phyloP scores from a whole-genome alignment of 2,329 filamentous ascomycete genomes.

The Ophiostoma quercus region DNA sequence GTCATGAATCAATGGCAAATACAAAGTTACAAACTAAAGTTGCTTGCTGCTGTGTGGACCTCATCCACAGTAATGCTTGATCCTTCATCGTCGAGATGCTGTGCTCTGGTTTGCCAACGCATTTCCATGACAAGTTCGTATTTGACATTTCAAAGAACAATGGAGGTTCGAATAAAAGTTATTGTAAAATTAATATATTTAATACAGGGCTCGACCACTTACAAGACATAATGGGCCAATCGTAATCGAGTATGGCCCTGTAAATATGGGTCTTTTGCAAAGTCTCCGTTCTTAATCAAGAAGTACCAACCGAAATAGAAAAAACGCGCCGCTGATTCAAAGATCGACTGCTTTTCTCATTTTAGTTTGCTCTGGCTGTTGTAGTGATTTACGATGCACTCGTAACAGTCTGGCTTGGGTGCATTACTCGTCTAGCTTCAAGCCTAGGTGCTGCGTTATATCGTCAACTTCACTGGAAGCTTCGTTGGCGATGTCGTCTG shows the following conservation, averaged over 20 bases:
- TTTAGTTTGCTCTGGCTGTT: neutral
- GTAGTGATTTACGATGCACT: neutral
- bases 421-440: no score
- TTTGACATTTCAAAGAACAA: slow-evolving; percentile 1
- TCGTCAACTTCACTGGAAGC: no score
- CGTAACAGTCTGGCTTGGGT: no score
- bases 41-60: neutral
- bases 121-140: neutral
- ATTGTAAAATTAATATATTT: neutral
- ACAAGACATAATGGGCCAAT: neutral
- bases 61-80: neutral
- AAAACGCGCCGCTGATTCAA: neutral
- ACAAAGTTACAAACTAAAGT: neutral
- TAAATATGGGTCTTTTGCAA: neutral
- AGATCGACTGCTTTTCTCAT: neutral
- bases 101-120: neutral
- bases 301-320: slow-evolving; percentile 5
- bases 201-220: neutral
- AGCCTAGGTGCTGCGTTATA: no score
- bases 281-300: neutral
- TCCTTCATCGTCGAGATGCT: neutral
- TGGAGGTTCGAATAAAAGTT: neutral
- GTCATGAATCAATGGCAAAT: no score
- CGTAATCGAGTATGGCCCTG: neutral
- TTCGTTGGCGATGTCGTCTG: neutral